Evolutionary conservation across 768 basidiomycete species (phyloP).

Genomic region (Hygrophorus russula): DNA sequence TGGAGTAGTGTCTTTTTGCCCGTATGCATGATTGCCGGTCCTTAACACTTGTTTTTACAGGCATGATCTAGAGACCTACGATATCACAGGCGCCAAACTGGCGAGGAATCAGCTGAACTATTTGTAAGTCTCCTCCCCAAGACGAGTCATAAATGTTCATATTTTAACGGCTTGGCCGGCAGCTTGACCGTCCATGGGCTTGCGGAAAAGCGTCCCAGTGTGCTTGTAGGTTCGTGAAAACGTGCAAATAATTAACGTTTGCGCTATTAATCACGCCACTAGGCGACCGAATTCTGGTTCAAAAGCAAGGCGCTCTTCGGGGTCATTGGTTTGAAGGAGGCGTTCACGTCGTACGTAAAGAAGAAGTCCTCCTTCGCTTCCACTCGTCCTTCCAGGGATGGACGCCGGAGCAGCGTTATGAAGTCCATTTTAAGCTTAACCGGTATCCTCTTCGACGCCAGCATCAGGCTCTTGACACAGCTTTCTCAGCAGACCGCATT

Average conservation of each 20-base stretch:
- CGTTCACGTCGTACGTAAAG: conserved; percentile 39
- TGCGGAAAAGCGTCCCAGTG: conserved; percentile 46
- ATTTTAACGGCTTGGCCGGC: neutral
- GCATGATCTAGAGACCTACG: conserved; percentile 28
- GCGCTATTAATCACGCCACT: neutral
- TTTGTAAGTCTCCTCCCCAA: conserved; percentile 19
- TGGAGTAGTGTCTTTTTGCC: conserved; percentile 23
- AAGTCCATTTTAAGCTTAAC: conserved; percentile 47
- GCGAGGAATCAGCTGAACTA: conserved; percentile 19
- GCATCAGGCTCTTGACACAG: conserved; percentile 43
- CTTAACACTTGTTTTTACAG: conserved; percentile 15
- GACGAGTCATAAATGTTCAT: neutral
- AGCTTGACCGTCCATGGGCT: conserved; percentile 38
- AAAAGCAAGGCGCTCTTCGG: conserved; percentile 22
- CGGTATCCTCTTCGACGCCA: conserved; percentile 45
- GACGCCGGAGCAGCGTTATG: conserved; percentile 25
- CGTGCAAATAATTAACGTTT: neutral
- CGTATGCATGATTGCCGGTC: neutral
- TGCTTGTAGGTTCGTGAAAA: conserved; percentile 36
- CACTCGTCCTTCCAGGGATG: conserved; percentile 28
- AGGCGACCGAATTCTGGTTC: conserved; percentile 48
- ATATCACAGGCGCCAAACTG: conserved; percentile 25
- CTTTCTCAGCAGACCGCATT: conserved; percentile 32
- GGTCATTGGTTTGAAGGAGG: conserved; percentile 49
- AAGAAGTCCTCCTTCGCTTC: conserved; percentile 43